phyloP scores from a whole-genome alignment of 192 early-diverging fungal species.

The Phycomyces blakesleeanus region DNA sequence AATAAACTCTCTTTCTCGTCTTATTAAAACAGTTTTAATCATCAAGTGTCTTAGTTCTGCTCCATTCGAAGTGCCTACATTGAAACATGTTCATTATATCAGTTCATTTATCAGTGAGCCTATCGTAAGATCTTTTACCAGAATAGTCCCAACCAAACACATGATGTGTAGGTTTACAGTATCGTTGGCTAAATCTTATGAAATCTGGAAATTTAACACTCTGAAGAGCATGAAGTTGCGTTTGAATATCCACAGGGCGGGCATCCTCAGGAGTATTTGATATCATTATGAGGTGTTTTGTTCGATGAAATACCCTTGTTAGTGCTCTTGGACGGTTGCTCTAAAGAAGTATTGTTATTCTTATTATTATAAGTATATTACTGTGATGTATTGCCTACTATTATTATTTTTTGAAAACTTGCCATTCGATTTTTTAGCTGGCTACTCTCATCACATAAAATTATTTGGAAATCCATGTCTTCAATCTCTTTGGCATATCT shows the following conservation, averaged over 20 bases:
- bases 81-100: not conserved
- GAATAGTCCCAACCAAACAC: constrained; percentile 14
- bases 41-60: not conserved
- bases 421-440: not conserved
- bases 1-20: not conserved
- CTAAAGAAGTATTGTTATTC: not conserved
- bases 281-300: constrained; percentile 12
- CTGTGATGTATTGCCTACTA: not conserved
- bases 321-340: not conserved
- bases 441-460: not conserved
- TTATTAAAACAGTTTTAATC: not conserved
- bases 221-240: constrained; percentile 11
- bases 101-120: not conserved
- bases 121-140: too few relatives aligned
- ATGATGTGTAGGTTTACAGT: not conserved
- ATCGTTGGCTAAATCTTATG: constrained; percentile 1
- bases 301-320: not conserved
- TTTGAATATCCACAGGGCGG: constrained; percentile 14
- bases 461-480: not conserved
- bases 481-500: not conserved
- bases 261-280: constrained; percentile 3
- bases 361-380: not conserved
- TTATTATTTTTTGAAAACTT: not conserved
- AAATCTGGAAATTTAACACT: not conserved
- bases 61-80: not conserved